These are phyloP conservation scores for Penicillium cosmopolitanum DNA, from an alignment of 495 filamentous ascomycete species.

Conservation along the genomic window DNA sequence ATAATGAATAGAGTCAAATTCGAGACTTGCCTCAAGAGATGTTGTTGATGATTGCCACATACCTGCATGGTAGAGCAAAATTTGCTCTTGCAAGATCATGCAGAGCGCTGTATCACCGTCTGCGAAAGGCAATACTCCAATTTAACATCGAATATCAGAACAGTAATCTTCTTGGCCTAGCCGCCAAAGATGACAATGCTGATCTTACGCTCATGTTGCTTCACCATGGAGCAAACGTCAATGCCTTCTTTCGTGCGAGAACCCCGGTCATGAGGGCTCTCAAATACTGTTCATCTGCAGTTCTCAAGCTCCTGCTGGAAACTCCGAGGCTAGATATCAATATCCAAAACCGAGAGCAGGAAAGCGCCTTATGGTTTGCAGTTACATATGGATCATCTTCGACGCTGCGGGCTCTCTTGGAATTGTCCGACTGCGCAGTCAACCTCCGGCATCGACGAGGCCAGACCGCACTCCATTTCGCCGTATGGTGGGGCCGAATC, in stretches of 20 bases:
- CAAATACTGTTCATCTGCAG: slow-evolving; percentile 6
- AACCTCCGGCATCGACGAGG: slow-evolving; percentile 6
- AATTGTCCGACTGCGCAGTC: slow-evolving; percentile 3
- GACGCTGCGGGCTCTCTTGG: too few relatives aligned
- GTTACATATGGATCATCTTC: slow-evolving; percentile 7
- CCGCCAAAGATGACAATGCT: slow-evolving; percentile 12
- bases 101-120: too few relatives aligned
- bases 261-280: slow-evolving; percentile 16
- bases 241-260: slow-evolving; percentile 17
- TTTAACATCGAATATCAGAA: slow-evolving; percentile 12
- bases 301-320: slow-evolving; percentile 7
- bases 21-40: too few relatives aligned
- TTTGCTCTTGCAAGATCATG: too few relatives aligned
- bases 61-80: too few relatives aligned
- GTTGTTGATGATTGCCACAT: too few relatives aligned
- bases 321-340: slow-evolving; percentile 8
- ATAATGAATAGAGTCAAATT: too few relatives aligned
- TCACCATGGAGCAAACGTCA: slow-evolving; percentile 11
- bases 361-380: slow-evolving; percentile 18
- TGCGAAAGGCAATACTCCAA: too few relatives aligned
- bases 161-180: slow-evolving; percentile 16
- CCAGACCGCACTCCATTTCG: slow-evolving; percentile 14
- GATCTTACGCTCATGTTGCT: slow-evolving; percentile 10
- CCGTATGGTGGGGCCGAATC: slow-evolving; percentile 15
- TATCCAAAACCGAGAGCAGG: slow-evolving; percentile 8